Evolutionary conservation across 129 eudicot genomes (phyloP), one percentile per base, ranked within the genome.

Genomic region (Lactuca sativa): DNA sequence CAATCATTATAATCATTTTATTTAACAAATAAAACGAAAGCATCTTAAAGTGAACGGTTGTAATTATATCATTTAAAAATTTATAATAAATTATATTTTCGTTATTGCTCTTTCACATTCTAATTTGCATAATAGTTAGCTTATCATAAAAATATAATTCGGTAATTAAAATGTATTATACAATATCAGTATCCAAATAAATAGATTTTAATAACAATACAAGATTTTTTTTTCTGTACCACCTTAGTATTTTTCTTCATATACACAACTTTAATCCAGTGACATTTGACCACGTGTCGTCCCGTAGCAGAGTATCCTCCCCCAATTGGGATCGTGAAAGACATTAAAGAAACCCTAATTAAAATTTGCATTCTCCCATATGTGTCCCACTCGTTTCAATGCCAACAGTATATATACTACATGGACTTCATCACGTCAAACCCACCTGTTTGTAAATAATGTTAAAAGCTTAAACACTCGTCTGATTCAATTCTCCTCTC

Each of bases 341-440:
- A 14, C 63, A 69, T 52, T 49, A 76, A 76, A 53, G 15, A 61
- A 72, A 72, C 69, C 75, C 70, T 70, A 77, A 56, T 53, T 9
- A 16, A 40, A 70, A 25, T 32, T 44, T 47, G 2, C n/a, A 60
- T 32, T 15, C 37, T 60, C 30, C 18, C 48, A 60, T 43, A 63
- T 72, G 59, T 64, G 66, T 16, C 81, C 71, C 76, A 70, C 72
- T 48, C 34, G 2, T 70, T 60, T 76, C 73, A 56, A 77, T 56
- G 69, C 75, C 70, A 56, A 56, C 78, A n/a, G 21, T 74, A 66
- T 36, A 64, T 47, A 71, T 48, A 62, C 70, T 55, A 6, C 49
- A 74, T 25, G 37, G 33, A 74, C 66, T 56, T 56, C 72, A 41
- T 65, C 78, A 74, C 78, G 78, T 74, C 66, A 74, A 74, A 43